Evolutionary conservation across 768 basidiomycete species (phyloP).

Genomic region (Rhizopogon sp.): DNA sequence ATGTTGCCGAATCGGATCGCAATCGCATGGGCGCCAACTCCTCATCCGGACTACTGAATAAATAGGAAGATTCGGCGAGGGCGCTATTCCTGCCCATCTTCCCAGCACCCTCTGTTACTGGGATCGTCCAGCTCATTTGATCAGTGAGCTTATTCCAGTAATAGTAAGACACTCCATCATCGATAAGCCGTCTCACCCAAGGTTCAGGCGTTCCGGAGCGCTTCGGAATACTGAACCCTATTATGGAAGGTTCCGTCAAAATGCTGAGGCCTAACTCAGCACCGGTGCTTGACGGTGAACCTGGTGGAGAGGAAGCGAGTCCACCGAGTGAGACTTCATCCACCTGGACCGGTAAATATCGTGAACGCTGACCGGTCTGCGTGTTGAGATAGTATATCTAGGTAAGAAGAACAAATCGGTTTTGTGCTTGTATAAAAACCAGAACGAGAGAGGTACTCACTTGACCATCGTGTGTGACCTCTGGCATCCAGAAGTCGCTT

Average conservation of each 20-base stretch:
- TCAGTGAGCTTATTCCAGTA: conserved; percentile 73
- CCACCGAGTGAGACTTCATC: conserved; percentile 64
- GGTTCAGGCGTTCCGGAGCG: conserved; percentile 66
- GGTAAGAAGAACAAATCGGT: background rate
- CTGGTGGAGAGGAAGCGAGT: conserved; percentile 47
- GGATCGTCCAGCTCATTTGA: conserved; percentile 63
- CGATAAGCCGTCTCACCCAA: conserved; percentile 78
- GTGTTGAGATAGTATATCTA: conserved; percentile 97
- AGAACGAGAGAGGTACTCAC: conserved; percentile 36
- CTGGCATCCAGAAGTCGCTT: conserved; percentile 89
- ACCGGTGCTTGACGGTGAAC: conserved; percentile 50
- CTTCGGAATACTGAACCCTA: conserved; percentile 58
- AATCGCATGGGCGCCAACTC: conserved; percentile 18
- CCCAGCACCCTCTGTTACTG: conserved; percentile 33
- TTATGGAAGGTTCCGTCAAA: conserved; percentile 29
- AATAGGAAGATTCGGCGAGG: conserved; percentile 26
- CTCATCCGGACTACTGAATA: conserved; percentile 17
- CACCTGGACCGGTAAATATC: conserved; percentile 76
- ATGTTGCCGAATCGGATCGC: conserved; percentile 31
- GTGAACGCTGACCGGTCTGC: conserved; percentile 74
- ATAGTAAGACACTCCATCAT: conserved; percentile 78
- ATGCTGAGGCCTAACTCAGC: conserved; percentile 41
- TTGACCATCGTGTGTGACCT: conserved; percentile 77
- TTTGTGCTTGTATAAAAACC: background rate
- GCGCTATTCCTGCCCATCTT: conserved; percentile 28